Evolutionary conservation across 2,329 filamentous ascomycete genomes (phyloP).

Genomic region (Paramyrothecium sp.): DNA sequence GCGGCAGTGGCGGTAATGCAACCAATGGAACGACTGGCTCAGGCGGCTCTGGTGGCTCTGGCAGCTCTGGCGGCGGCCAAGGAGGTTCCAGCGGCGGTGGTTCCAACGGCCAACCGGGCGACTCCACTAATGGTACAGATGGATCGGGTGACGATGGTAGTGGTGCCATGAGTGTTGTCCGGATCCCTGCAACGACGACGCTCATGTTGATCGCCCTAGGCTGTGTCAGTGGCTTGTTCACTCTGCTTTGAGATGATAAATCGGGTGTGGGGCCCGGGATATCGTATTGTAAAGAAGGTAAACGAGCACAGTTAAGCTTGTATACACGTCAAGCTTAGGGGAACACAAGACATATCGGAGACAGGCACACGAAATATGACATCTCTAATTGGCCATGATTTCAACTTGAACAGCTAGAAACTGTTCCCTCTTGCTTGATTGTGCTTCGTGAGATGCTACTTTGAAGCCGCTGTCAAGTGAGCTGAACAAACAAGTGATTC

Average conservation of each 20-base stretch:
- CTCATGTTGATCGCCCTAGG: neutral
- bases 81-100: neutral
- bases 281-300: neutral
- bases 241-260: neutral
- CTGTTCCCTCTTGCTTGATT: no score
- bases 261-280: no score
- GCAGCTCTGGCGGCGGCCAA: neutral
- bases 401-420: no score
- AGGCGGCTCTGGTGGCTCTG: neutral
- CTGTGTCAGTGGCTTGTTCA: neutral
- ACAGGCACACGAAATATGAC: no score
- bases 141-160: neutral
- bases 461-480: no score
- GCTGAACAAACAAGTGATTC: no score
- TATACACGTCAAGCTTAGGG: no score
- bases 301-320: neutral
- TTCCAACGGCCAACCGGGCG: neutral
- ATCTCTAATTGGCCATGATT: no score
- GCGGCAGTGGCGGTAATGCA: neutral
- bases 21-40: neutral
- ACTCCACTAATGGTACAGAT: neutral
- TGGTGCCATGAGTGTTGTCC: neutral
- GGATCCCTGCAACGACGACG: neutral
- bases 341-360: no score
- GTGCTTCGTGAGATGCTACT: no score